Evolutionary conservation across 2,329 filamentous ascomycete species (phyloP), one percentile per base, ranked within the genome.

Genomic region (Pseudogymnoascus sp.): DNA sequence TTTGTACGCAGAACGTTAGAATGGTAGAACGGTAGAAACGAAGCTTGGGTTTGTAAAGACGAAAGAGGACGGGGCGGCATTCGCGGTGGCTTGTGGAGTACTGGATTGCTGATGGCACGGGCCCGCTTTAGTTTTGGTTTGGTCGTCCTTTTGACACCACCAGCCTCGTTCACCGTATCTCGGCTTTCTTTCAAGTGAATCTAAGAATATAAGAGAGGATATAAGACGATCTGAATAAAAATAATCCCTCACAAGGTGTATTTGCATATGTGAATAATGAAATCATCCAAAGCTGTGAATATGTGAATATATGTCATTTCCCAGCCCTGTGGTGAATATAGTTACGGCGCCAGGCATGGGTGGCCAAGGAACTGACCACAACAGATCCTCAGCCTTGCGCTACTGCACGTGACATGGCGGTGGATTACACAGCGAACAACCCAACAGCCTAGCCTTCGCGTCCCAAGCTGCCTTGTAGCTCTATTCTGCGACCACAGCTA

Each of bases 391-490:
- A 60, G 59, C 59, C 59, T 60, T 42, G 59, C 59, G 33, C 37
- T 37, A 37, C 33, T 31, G 21, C 59, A 60, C 59, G 59, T 60
- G 59, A 60, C 59, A 42, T 18, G 37, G 59, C 59, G 59, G 33
- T 56, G 25, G 50, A 56, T 56, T 56, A 56, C 50, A 56, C 50
- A 56, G 59, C 21, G 33, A 60, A 16, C 18, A 12, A 25, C 59
- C 59, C 59, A 42, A 60, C 59, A 25, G 59, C 37, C 23, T 42
- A 42, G 59, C 59, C 37, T 60, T 42, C 59, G 59, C 59, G 59
- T 60, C 59, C 59, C 37, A 40, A 60, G 59, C 59, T 60, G 59
- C 59, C 59, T 60, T 60, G 59, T 60, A 60, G 59, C 59, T 60
- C 59, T 33, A 25, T 33, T 56, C 50, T 56, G 50, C 50, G 50